Conservation (phyloP, 768 basidiomycete species). For the Royoungia palumana region DNA sequence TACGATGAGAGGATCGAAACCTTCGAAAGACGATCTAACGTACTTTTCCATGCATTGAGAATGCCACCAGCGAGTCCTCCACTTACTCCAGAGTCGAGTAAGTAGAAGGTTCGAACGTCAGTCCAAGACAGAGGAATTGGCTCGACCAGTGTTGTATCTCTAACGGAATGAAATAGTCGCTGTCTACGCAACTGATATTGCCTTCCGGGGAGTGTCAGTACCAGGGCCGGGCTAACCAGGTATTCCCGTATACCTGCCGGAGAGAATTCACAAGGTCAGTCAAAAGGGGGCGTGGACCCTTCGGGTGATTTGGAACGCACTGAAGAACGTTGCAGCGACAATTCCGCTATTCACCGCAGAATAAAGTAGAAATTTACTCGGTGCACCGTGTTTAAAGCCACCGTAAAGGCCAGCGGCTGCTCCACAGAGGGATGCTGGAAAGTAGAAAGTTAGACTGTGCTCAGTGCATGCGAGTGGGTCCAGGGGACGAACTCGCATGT, state of each 20-base stretch:
- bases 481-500: conserved; percentile 76
- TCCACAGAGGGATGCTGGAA: conserved; percentile 57
- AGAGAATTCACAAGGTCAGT: not conserved
- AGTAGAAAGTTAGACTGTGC: conserved; percentile 27
- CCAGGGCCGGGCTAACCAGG: conserved; percentile 60
- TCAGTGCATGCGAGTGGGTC: conserved; percentile 4
- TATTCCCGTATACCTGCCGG: conserved; percentile 70
- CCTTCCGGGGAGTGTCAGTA: conserved; percentile 40
- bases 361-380: conserved; percentile 47
- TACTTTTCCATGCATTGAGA: conserved; percentile 58
- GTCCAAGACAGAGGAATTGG: conserved; percentile 37
- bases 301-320: conserved; percentile 40
- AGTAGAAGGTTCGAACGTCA: conserved; percentile 54
- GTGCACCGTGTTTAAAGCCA: conserved; percentile 46
- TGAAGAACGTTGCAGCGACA: conserved; percentile 73
- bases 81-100: conserved; percentile 72
- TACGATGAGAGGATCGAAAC: conserved; percentile 3
- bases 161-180: conserved; percentile 21
- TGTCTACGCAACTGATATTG: conserved; percentile 46
- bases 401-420: conserved; percentile 41
- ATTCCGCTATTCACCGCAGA: conserved; percentile 72
- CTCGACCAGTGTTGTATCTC: conserved; percentile 14
- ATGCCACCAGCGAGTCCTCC: conserved; percentile 67
- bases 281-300: not conserved
- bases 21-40: not conserved